These are phyloP conservation scores for Kodamaea jinghongensis DNA, from an alignment of 805 yeast genomes.

Conservation along the genomic window DNA sequence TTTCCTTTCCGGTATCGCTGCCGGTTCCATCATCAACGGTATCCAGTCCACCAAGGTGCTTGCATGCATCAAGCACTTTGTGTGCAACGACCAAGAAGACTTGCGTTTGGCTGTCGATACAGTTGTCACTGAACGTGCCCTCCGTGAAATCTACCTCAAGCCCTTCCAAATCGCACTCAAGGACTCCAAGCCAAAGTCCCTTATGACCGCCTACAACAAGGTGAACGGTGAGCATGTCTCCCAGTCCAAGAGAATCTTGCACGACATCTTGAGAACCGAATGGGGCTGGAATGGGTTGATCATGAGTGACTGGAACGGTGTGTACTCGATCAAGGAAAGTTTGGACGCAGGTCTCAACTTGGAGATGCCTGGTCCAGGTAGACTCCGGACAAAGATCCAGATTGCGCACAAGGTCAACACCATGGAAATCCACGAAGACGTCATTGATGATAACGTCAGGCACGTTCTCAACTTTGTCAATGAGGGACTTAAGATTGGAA, in stretches of 20 bases:
- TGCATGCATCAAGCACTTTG: conserved; percentile 62
- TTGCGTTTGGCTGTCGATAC: conserved; percentile 49
- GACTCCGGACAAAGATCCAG: conserved; percentile 40
- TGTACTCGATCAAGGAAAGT: conserved; percentile 47
- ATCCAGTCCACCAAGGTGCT: conserved; percentile 50
- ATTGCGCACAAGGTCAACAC: conserved; percentile 41
- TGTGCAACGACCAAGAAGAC: conserved; percentile 61
- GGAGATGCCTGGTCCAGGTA: conserved; percentile 65
- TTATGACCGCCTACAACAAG: conserved; percentile 65
- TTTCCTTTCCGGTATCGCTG: conserved; percentile 41
- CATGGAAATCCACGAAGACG: conserved; percentile 38
- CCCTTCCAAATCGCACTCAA: conserved; percentile 62
- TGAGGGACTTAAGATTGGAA: conserved; percentile 37
- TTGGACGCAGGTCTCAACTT: conserved; percentile 56
- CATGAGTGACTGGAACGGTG: conserved; percentile 67
- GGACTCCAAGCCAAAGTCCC: conserved; percentile 48
- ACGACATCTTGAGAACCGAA: conserved; percentile 49
- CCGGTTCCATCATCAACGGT: conserved; percentile 53
- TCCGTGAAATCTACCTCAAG: conserved; percentile 61
- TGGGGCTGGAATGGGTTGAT: conserved; percentile 56
- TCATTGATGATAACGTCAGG: conserved; percentile 48
- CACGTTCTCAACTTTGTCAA: conserved; percentile 47
- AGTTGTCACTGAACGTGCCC: conserved; percentile 54
- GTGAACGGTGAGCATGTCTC: conserved; percentile 60
- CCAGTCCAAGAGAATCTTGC: conserved; percentile 41